These are phyloP conservation scores for Metarhizium album DNA, from an alignment of 2,329 filamentous ascomycete genomes.

Conservation along the genomic window DNA sequence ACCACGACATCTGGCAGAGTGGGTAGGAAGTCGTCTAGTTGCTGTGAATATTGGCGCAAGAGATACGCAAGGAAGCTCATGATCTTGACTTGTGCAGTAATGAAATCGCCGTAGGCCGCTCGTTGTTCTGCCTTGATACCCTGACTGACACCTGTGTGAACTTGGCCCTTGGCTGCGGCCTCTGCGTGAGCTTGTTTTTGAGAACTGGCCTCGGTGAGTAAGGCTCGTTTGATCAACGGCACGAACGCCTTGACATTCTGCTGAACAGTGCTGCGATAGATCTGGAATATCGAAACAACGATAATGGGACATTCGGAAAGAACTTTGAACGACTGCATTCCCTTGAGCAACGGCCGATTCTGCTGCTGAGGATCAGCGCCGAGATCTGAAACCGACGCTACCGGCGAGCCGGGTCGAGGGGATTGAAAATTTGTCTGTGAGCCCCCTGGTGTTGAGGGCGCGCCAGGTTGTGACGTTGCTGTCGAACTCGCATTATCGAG, in stretches of 20 bases:
- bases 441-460: slow-evolving; percentile 56
- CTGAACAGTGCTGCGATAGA: slow-evolving; percentile 68
- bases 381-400: slow-evolving; percentile 70
- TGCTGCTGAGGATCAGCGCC: slow-evolving; percentile 73
- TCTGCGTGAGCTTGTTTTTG: slow-evolving; percentile 88
- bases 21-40: slow-evolving; percentile 78
- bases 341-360: slow-evolving; percentile 70
- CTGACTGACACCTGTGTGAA: slow-evolving; percentile 87
- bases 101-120: slow-evolving; percentile 91
- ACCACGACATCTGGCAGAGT: slow-evolving; percentile 84
- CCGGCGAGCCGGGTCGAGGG: slow-evolving; percentile 80
- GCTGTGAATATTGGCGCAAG: slow-evolving; percentile 74
- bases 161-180: slow-evolving; percentile 64
- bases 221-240: slow-evolving; percentile 81
- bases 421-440: slow-evolving; percentile 70
- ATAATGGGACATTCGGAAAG: slow-evolving; percentile 97
- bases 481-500: slow-evolving; percentile 65
- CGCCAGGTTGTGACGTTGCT: slow-evolving; percentile 38
- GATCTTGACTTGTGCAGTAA: slow-evolving; percentile 96
- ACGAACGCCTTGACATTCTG: slow-evolving; percentile 88
- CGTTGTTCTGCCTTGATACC: slow-evolving; percentile 71
- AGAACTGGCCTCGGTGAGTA: slow-evolving; percentile 81
- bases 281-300: slow-evolving; percentile 95
- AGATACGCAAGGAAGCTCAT: slow-evolving; percentile 98
- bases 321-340: slow-evolving; percentile 99